Evolutionary conservation across 2,329 filamentous ascomycete species (phyloP).

Genomic region (Pyrenochaeta sp.): DNA sequence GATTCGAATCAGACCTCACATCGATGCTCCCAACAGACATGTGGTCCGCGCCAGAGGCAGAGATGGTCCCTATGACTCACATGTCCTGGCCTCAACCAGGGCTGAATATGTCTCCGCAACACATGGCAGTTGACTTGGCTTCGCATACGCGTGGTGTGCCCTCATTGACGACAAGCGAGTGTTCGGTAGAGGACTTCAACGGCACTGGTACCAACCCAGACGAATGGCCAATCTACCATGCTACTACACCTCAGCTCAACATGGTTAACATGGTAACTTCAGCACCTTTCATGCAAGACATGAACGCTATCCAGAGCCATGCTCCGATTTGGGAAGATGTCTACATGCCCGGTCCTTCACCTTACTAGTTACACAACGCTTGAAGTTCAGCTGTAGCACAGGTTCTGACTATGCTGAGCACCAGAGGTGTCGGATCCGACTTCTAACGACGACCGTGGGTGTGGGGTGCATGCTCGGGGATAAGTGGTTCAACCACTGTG

Average conservation of each 20-base stretch:
- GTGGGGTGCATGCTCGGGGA: slow-evolving; percentile 1
- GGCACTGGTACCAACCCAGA: slow-evolving; percentile 49
- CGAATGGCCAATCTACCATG: slow-evolving; percentile 58
- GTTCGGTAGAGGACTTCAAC: slow-evolving; percentile 31
- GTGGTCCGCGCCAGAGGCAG: slow-evolving; percentile 26
- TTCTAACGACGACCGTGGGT: neutral
- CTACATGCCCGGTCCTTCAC: slow-evolving; percentile 53
- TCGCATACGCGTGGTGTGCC: slow-evolving; percentile 27
- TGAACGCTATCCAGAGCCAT: slow-evolving; percentile 33
- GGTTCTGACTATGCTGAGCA: slow-evolving; percentile 23
- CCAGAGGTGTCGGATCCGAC: neutral
- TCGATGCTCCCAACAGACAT: slow-evolving; percentile 30
- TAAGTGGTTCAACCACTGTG: neutral
- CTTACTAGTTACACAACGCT: slow-evolving; percentile 30
- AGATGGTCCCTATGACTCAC: slow-evolving; percentile 24
- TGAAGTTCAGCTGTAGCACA: slow-evolving; percentile 25
- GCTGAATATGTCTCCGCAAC: slow-evolving; percentile 25
- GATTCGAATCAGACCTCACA: slow-evolving; percentile 27
- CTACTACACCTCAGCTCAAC: slow-evolving; percentile 53
- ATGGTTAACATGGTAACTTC: slow-evolving; percentile 28
- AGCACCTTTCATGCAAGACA: slow-evolving; percentile 49
- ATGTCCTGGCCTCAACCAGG: slow-evolving; percentile 26
- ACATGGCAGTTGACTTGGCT: slow-evolving; percentile 14
- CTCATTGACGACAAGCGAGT: slow-evolving; percentile 35
- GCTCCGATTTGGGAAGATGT: slow-evolving; percentile 52